Evolutionary conservation across 176 grass and related monocot species (phyloP).

Genomic region (Thalia dealbata): DNA sequence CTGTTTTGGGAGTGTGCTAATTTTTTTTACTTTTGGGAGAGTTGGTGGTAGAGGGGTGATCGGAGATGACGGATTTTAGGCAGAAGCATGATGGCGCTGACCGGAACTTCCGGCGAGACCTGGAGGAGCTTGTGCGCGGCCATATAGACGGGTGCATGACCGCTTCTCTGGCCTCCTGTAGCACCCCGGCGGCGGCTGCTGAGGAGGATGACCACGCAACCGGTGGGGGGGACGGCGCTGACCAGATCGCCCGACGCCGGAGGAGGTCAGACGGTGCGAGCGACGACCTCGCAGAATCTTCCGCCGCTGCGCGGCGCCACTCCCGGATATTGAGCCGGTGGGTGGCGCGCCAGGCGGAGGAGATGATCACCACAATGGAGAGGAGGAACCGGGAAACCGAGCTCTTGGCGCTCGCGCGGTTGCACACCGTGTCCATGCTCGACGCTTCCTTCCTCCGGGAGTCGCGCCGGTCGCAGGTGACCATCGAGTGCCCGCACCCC

Average conservation of each 20-base stretch:
- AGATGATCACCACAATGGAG: constrained; percentile 68
- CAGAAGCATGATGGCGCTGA: constrained; percentile 46
- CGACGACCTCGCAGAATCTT: constrained; percentile 22
- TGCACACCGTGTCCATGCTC: constrained; percentile 40
- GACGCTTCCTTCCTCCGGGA: constrained; percentile 27
- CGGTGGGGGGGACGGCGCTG: neutral
- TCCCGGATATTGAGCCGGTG: constrained; percentile 76
- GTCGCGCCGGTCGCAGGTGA: constrained; percentile 16
- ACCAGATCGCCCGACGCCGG: constrained; percentile 26
- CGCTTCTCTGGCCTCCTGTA: constrained; percentile 47
- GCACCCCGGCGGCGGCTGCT: constrained; percentile 27
- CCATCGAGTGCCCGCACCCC: constrained; percentile 26
- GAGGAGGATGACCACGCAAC: constrained; percentile 1
- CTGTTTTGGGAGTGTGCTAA: neutral
- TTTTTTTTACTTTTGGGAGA: neutral
- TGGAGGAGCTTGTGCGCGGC: constrained; percentile 96
- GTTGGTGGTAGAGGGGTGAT: neutral
- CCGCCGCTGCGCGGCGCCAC: constrained; percentile 29
- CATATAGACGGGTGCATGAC: constrained; percentile 82
- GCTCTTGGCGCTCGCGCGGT: constrained; percentile 30
- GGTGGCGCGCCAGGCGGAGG: constrained; percentile 94
- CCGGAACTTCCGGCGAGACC: constrained; percentile 77
- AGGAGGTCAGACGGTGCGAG: constrained; percentile 18
- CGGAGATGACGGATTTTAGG: constrained; percentile 42
- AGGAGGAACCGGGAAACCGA: constrained; percentile 33